A percentile compares a stretch with the other conserved stretches of the same genome.
Conservation (phyloP, 2,329 filamentous ascomycete genomes). For the Paraphoma sp. region DNA sequence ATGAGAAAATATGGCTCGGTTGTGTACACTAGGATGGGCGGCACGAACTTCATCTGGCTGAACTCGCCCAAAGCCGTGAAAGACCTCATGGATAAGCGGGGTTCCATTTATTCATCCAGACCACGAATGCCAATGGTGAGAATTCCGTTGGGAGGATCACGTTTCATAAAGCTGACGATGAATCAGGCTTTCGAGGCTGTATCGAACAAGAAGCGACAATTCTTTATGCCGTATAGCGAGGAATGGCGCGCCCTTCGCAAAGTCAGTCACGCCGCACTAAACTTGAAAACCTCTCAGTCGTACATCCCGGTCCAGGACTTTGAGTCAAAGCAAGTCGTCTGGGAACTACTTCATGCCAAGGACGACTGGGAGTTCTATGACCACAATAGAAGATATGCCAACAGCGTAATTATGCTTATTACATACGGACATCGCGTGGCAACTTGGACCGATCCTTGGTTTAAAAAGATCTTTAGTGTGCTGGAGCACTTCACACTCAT, state of each 20-base stretch:
- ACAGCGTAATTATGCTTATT: slow-evolving; percentile 35
- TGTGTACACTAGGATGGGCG: slow-evolving; percentile 40
- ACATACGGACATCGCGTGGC: too few species aligned
- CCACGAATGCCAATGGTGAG: slow-evolving; percentile 48
- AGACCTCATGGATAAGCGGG: slow-evolving; percentile 61
- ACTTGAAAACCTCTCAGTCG: slow-evolving; percentile 29
- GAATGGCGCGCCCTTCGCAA: slow-evolving; percentile 48
- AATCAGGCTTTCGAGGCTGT: slow-evolving; percentile 53
- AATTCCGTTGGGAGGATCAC: too few species aligned
- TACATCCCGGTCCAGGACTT: slow-evolving; percentile 53
- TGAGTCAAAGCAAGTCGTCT: slow-evolving; percentile 52
- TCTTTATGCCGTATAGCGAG: slow-evolving; percentile 48
- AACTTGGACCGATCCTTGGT: too few species aligned
- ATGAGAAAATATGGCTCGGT: slow-evolving; percentile 44
- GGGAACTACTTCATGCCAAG: slow-evolving; percentile 44
- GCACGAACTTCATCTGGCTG: slow-evolving; percentile 47
- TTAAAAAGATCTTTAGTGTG: too few species aligned
- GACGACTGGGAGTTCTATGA: slow-evolving; percentile 44
- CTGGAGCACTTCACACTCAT: too few species aligned
- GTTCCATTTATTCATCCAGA: slow-evolving; percentile 56
- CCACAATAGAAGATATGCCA: slow-evolving; percentile 45
- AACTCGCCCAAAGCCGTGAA: slow-evolving; percentile 57
- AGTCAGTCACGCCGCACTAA: slow-evolving; percentile 44
- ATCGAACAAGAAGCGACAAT: slow-evolving; percentile 48
- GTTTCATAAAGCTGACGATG: background rate